Evolutionary conservation across 2,329 filamentous ascomycete genomes (phyloP), one percentile per base, ranked within the genome.

Genomic region (Stagonosporopsis vannaccii): DNA sequence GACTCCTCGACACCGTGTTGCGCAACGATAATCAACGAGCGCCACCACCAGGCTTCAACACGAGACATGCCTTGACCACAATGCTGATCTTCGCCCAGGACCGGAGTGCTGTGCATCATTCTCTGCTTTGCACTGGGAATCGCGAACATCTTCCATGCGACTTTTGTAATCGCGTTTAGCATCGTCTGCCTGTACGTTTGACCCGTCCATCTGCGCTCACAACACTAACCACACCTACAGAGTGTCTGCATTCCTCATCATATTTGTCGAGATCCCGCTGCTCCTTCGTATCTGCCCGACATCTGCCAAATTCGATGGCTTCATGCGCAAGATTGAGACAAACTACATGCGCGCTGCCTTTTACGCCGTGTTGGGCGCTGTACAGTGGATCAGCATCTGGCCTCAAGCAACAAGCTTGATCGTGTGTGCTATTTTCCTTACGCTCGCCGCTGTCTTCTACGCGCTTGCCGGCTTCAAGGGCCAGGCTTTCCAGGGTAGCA

Each of bases 271-370:
- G 78, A 89, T 99, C 17, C 95, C 95, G 25, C 88, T 98, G 57
- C 90, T 99, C 55, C 88, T 99, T 60, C 91, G 95, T 79, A 97
- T 99, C 81, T 99, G 95, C 82, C 95, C 95, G 56, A 99, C 95
- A 6, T 98, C 94, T 13, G 79, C 88, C 62, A 87, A 85, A 63
- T 99, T 99, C 80, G 95, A 99, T 77, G 82, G 80, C 65, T 89
- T 92, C 75, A 94, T 99, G 77, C 92, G 94, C 78, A 89, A 86
- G 72, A 91, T 99, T 82, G 92, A 92, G 62, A 96, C 93, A 57
- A 98, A 97, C 82, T 98, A 93, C 82, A 96, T 95, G 88, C 92
- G 95, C 78, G 94, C 94, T 19, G 90, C 82, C 55, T 89, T 96
- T 74, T 99, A 99, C 79, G 79, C 80, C 55, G 79, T 86, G 74